Conservation (phyloP, 2,329 filamentous ascomycete species). For the Phyllosticta citrichinensis region DNA sequence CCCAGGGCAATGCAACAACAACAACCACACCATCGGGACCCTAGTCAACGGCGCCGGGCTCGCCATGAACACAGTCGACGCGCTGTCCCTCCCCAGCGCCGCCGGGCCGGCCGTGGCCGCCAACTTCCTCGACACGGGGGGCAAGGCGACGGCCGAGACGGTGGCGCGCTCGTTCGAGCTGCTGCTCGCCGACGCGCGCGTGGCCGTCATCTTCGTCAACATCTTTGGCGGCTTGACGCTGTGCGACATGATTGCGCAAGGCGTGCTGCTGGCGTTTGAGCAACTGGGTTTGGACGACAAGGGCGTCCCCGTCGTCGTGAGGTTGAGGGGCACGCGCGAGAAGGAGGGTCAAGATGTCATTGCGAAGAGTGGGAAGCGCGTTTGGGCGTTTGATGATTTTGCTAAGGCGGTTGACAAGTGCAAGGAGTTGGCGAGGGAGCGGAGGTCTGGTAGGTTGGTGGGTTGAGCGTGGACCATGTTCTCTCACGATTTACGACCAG, state of each 20-base stretch:
- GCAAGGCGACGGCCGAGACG: conserved; percentile 74
- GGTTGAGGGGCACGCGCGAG: conserved; percentile 67
- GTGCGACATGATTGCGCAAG: conserved; percentile 73
- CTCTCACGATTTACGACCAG: too few relatives aligned
- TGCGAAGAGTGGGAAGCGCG: conserved; percentile 53
- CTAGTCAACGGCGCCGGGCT: conserved; percentile 83
- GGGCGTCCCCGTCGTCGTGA: conserved; percentile 60
- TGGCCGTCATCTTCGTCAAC: conserved; percentile 63
- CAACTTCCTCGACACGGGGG: conserved; percentile 85
- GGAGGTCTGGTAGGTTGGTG: background rate
- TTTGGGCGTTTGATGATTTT: conserved; percentile 66
- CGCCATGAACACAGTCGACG: conserved; percentile 85
- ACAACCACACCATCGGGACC: conserved; percentile 60
- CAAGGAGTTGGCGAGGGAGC: conserved; percentile 42
- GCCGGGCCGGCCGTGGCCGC: conserved; percentile 54
- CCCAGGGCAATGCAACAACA: conserved; percentile 37
- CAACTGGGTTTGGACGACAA: conserved; percentile 51
- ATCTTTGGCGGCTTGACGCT: conserved; percentile 62
- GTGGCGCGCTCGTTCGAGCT: conserved; percentile 69
- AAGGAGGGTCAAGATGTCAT: conserved; percentile 59
- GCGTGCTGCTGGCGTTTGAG: conserved; percentile 61
- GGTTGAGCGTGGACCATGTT: background rate
- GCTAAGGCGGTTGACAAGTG: conserved; percentile 61
- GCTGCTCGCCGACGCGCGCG: conserved; percentile 59
- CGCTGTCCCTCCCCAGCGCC: conserved; percentile 44